Evolutionary conservation across 164 flowering plant species (phyloP).

Genomic region (Aristolochia fimbriata): DNA sequence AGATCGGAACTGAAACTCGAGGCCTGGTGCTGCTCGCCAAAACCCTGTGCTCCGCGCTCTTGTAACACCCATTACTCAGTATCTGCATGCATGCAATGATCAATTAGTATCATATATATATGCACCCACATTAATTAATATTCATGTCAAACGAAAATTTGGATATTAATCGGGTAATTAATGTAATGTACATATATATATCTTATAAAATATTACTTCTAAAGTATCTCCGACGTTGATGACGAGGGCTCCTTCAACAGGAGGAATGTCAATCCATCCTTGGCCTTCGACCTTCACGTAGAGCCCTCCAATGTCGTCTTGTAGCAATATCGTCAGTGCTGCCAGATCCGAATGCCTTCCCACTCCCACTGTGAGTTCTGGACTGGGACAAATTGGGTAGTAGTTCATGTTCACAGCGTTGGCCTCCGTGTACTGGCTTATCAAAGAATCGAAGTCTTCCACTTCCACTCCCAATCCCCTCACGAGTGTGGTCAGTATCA

Average conservation of each 20-base stretch:
- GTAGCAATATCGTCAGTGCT: slow-evolving; percentile 14
- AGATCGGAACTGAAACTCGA: slow-evolving; percentile 13
- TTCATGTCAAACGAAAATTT: too few species aligned
- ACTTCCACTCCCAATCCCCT: slow-evolving; percentile 9
- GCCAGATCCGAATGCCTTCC: slow-evolving; percentile 17
- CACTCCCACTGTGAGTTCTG: slow-evolving; percentile 13
- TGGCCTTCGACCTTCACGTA: slow-evolving; percentile 12
- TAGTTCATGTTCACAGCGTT: slow-evolving; percentile 16
- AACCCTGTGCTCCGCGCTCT: slow-evolving; percentile 16
- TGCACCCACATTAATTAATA: background rate
- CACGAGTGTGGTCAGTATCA: slow-evolving; percentile 8
- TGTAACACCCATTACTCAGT: slow-evolving; percentile 17
- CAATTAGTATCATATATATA: too few species aligned
- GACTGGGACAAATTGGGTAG: slow-evolving; percentile 15
- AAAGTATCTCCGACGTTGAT: slow-evolving; percentile 20
- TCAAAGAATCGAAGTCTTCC: background rate
- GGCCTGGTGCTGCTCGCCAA: slow-evolving; percentile 9
- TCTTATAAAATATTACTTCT: too few species aligned
- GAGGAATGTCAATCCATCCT: slow-evolving; percentile 19
- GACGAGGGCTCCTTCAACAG: slow-evolving; percentile 14
- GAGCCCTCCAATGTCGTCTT: slow-evolving; percentile 19
- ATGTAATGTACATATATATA: too few species aligned
- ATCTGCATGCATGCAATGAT: slow-evolving; percentile 7
- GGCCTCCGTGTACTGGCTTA: slow-evolving; percentile 5
- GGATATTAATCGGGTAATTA: too few species aligned